Evolutionary conservation across 768 basidiomycete species (phyloP).

Genomic region (Leccinum longicurvipes): DNA sequence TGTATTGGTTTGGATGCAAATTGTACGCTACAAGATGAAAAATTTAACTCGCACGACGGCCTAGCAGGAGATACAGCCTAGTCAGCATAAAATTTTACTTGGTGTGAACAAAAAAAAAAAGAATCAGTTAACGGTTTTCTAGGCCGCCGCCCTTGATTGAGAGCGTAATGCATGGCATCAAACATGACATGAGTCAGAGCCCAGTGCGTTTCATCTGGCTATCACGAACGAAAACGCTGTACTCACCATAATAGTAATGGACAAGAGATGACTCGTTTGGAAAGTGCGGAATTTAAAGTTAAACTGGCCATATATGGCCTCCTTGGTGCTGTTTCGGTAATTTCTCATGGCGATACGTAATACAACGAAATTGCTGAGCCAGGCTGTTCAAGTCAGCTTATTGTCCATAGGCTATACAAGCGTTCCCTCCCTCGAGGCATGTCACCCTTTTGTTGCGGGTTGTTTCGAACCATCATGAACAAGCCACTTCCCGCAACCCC

Average conservation of each 20-base stretch:
- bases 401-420: conserved; percentile 7
- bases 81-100: conserved; percentile 10
- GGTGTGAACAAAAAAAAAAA: neutral
- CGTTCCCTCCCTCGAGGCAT: conserved; percentile 2
- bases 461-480: conserved; percentile 19
- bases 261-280: too few species aligned
- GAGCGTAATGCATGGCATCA: conserved; percentile 56
- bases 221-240: neutral
- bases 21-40: neutral
- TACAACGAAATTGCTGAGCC: neutral
- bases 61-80: neutral
- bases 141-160: conserved; percentile 48
- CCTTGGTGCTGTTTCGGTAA: neutral
- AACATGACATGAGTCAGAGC: conserved; percentile 42
- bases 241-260: neutral
- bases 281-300: neutral
- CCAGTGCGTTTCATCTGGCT: conserved; percentile 58
- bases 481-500: conserved; percentile 9
- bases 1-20: neutral
- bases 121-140: conserved; percentile 63
- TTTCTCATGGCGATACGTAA: conserved; percentile 12
- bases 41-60: neutral
- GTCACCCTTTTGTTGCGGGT: conserved; percentile 9
- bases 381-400: conserved; percentile 18
- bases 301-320: neutral